phyloP scores from a whole-genome alignment of 2,329 filamentous ascomycete species.

The Blumeriella jaapii region DNA sequence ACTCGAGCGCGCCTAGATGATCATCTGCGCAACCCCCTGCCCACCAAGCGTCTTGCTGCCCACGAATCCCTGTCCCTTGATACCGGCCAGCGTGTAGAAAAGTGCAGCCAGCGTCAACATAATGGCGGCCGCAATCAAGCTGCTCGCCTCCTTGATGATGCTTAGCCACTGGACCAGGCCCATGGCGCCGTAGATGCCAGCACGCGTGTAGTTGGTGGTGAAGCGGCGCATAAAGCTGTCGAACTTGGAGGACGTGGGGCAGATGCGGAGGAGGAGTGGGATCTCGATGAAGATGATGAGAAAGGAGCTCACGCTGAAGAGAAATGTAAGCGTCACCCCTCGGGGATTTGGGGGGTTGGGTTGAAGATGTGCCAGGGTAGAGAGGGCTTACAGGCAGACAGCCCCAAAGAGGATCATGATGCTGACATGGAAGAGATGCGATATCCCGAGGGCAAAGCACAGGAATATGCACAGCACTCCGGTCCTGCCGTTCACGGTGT shows the following conservation, averaged over 20 bases:
- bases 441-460: slow-evolving; percentile 57
- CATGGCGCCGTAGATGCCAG: slow-evolving; percentile 74
- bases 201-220: slow-evolving; percentile 95
- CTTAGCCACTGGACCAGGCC: slow-evolving; percentile 76
- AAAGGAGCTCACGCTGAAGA: slow-evolving; percentile 51
- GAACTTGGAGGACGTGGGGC: slow-evolving; percentile 84
- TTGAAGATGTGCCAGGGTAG: not conserved
- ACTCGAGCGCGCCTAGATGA: slow-evolving; percentile 49
- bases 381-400: slow-evolving; percentile 39
- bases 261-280: slow-evolving; percentile 90
- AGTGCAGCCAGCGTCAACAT: slow-evolving; percentile 63
- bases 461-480: slow-evolving; percentile 61
- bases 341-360: no score
- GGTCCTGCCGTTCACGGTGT: slow-evolving; percentile 37
- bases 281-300: slow-evolving; percentile 80
- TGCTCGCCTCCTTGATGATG: slow-evolving; percentile 50
- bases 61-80: slow-evolving; percentile 78
- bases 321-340: no score
- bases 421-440: slow-evolving; percentile 50
- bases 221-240: slow-evolving; percentile 83
- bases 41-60: slow-evolving; percentile 95
- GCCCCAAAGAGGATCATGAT: slow-evolving; percentile 34
- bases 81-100: slow-evolving; percentile 70
- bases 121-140: slow-evolving; percentile 76
- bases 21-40: slow-evolving; percentile 93